These are phyloP conservation scores for Kodamaea derodonti DNA, from an alignment of 1,139 yeast genomes.

Conservation along the genomic window DNA sequence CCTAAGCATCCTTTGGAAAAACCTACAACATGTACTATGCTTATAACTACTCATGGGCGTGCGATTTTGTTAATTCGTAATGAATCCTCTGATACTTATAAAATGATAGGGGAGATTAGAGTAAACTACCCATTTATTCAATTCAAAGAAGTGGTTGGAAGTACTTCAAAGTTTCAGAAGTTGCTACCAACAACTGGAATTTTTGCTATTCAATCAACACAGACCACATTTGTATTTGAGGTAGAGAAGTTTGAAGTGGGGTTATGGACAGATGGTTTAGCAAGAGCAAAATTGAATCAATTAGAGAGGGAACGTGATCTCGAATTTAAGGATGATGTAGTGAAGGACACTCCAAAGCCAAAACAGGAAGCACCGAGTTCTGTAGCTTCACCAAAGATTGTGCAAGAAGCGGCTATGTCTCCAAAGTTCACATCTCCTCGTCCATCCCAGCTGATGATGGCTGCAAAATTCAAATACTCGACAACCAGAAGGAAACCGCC, in stretches of 20 bases:
- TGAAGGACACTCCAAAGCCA: not conserved
- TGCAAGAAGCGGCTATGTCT: slow-evolving; percentile 1
- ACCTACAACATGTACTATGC: slow-evolving; percentile 41
- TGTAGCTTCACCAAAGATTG: slow-evolving; percentile 4
- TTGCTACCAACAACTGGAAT: slow-evolving; percentile 40
- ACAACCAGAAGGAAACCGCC: slow-evolving; percentile 38
- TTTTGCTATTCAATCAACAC: slow-evolving; percentile 51
- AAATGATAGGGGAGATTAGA: slow-evolving; percentile 47
- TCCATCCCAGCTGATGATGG: slow-evolving; percentile 10
- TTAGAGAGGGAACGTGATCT: slow-evolving; percentile 5
- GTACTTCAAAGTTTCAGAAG: slow-evolving; percentile 27
- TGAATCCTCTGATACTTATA: slow-evolving; percentile 30
- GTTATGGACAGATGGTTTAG: slow-evolving; percentile 55
- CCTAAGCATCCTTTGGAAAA: slow-evolving; percentile 29
- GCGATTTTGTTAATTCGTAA: slow-evolving; percentile 44
- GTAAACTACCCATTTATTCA: slow-evolving; percentile 45
- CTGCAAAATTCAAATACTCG: slow-evolving; percentile 12
- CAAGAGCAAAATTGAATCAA: slow-evolving; percentile 42
- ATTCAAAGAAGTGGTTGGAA: slow-evolving; percentile 50
- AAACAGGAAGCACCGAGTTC: not conserved
- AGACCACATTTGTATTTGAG: slow-evolving; percentile 50
- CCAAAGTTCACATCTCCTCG: slow-evolving; percentile 3
- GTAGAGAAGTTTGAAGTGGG: slow-evolving; percentile 52
- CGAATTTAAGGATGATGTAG: not conserved
- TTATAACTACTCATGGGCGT: slow-evolving; percentile 56